These are phyloP conservation scores for Cercospora sp. DNA, from an alignment of 2,329 filamentous ascomycete genomes.

Conservation along the genomic window DNA sequence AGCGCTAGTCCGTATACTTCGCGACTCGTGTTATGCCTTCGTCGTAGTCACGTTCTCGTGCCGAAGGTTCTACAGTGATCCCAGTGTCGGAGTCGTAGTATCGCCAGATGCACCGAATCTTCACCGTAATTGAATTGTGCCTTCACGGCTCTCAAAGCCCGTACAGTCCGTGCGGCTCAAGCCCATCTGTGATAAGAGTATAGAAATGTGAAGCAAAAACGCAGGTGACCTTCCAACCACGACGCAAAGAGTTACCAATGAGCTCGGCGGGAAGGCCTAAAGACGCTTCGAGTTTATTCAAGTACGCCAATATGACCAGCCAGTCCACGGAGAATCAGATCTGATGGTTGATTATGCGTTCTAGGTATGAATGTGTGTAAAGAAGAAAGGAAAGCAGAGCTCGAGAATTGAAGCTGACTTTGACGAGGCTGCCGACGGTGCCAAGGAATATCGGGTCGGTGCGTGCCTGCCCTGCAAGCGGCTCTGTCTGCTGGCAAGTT, in stretches of 20 bases:
- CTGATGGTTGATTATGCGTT: constrained; percentile 36
- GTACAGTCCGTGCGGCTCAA: neutral
- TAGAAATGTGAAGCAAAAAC: constrained; percentile 32
- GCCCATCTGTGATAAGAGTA: neutral
- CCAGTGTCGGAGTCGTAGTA: neutral
- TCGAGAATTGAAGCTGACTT: constrained; percentile 3
- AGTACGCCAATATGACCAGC: constrained; percentile 36
- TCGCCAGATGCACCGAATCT: neutral
- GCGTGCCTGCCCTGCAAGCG: neutral
- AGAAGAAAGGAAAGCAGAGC: constrained; percentile 18
- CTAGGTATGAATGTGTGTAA: constrained; percentile 28
- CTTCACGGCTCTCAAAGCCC: no score
- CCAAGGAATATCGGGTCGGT: neutral
- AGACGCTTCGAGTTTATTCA: constrained; percentile 28
- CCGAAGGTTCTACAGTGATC: neutral
- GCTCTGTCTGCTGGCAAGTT: neutral
- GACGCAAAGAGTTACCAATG: constrained; percentile 19
- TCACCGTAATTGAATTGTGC: neutral
- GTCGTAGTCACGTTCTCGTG: neutral
- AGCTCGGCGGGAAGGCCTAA: constrained; percentile 31
- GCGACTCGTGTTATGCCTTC: neutral
- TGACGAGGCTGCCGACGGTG: neutral
- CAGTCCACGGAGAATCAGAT: constrained; percentile 28
- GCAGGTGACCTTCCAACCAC: constrained; percentile 33
- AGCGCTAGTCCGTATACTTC: neutral